Base-by-base conservation (phyloP, 768 basidiomycete genomes). In the Porpolomopsis calyptriformis region DNA sequence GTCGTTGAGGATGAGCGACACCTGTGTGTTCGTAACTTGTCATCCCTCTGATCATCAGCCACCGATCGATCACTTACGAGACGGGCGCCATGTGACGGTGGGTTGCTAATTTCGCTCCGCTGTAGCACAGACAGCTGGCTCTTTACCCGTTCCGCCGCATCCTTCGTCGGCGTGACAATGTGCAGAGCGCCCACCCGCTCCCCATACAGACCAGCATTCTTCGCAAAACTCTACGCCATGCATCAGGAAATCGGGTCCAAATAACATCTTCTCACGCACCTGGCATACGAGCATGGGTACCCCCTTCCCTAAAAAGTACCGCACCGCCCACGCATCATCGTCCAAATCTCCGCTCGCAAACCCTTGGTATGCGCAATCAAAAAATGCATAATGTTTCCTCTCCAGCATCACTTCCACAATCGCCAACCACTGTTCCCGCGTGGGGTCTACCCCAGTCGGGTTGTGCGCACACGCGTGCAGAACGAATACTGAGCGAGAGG, bases 341-440 rank as follows among this genome's bases (percentile, higher is more conserved):
- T 93, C 83, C 57, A 96, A 70, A 61, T 90, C 80, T 1, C 93
- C 93, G 54, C 86, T 90, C 14, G 92, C 93, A 62, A 97, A 98
- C 14, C 93, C 93, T 65, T 96, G 93, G 67, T 98, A 98, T 2
- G 93, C 93, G 60, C 84, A 85, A 67, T 98, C 93, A 61, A 97
- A 90, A 67, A 94, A 93, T 25, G 83, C 82, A 57, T 79, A 94
- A 61, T 93, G 92, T 11, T 75, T 71, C 64, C 81, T 84, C 39
- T 69, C 64, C 24, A 83, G 60, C 60, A 96, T 76, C 45, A 81
- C 65, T 29, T 82, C 73, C 31, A 85, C 85, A 55, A 97, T 75
- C 47, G 68, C 62, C 50, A 73, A 67, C 93, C 93, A 98, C 61
- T 97, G 85, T 53, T 85, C 89, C 38, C 61, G 61, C 26, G 89